These are phyloP conservation scores for Gonium pectorale DNA, from an alignment of 139 green algal genomes.

Conservation along the genomic window DNA sequence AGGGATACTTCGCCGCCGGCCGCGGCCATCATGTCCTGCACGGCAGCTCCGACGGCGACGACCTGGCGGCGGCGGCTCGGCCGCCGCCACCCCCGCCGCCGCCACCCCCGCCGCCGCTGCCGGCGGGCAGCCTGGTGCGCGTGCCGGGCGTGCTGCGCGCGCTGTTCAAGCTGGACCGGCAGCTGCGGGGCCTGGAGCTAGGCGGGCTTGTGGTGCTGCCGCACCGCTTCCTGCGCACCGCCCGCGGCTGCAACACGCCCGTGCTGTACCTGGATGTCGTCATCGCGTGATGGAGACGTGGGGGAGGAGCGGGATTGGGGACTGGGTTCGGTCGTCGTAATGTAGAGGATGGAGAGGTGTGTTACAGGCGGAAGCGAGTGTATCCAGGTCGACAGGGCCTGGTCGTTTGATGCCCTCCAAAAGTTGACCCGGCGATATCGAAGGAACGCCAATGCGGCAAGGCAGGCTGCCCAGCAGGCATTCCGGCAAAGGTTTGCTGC, in stretches of 20 bases:
- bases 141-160: conserved; percentile 37
- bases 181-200: conserved; percentile 36
- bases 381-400: no score
- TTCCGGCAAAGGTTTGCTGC: no score
- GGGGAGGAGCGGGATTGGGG: no score
- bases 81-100: no score
- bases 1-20: neutral
- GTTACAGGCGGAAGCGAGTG: no score
- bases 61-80: neutral
- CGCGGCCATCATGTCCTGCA: neutral
- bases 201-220: conserved; percentile 38
- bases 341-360: no score
- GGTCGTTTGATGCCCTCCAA: no score
- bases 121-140: conserved; percentile 9
- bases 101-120: neutral
- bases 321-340: no score
- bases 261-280: conserved; percentile 30
- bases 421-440: no score
- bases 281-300: conserved; percentile 34
- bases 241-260: neutral
- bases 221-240: conserved; percentile 1
- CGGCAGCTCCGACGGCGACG: neutral
- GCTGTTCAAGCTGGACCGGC: conserved; percentile 32
- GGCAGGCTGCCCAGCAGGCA: no score
- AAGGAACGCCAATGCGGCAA: no score